A percentile compares a stretch with the other conserved stretches of the same genome.
Conservation (phyloP, 768 basidiomycete genomes). For the Lyophyllum semitale region DNA sequence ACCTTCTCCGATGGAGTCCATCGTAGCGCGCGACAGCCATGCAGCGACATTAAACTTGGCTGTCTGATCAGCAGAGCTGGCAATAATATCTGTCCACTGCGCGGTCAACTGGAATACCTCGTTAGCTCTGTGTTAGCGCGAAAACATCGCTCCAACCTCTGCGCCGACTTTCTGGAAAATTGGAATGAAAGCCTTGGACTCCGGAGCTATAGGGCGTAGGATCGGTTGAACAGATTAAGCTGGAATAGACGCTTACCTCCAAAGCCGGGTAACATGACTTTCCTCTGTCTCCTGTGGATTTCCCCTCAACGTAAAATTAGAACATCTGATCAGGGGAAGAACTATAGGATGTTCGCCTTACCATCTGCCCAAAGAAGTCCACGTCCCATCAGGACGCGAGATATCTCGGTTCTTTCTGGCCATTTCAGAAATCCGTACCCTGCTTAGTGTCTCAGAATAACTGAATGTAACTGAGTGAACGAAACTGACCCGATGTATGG, state of each 20-base stretch:
- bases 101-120: constrained; percentile 38
- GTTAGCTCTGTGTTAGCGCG: neutral
- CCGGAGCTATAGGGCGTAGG: constrained; percentile 30
- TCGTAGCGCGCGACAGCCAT: constrained; percentile 51
- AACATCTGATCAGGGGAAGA: neutral
- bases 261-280: constrained; percentile 57
- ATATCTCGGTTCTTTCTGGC: constrained; percentile 50
- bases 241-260: constrained; percentile 34
- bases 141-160: constrained; percentile 34
- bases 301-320: constrained; percentile 26
- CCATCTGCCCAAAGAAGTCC: constrained; percentile 60
- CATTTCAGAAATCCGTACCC: constrained; percentile 59
- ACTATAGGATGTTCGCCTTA: constrained; percentile 15
- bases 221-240: neutral
- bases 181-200: constrained; percentile 50
- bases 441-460: constrained; percentile 14
- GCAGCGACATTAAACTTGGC: constrained; percentile 48
- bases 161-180: constrained; percentile 47
- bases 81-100: constrained; percentile 55
- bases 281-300: constrained; percentile 56
- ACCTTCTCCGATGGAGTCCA: constrained; percentile 57
- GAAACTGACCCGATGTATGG: constrained; percentile 47
- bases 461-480: neutral
- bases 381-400: constrained; percentile 50
- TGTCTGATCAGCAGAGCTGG: constrained; percentile 39